Conservation (phyloP, 371 early-diverging fungal genomes). For the Mucor mucedo region DNA sequence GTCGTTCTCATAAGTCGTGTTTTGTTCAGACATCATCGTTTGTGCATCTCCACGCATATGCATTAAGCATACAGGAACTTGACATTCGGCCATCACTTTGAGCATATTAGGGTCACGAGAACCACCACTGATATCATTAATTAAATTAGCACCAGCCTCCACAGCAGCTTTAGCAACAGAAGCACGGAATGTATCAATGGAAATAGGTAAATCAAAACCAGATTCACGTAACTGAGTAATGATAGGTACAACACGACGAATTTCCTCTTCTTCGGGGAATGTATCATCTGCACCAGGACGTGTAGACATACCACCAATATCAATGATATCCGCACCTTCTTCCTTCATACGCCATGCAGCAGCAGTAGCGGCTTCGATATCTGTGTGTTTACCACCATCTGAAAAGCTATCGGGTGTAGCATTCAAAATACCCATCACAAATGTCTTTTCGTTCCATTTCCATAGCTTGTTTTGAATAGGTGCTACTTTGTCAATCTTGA, state of each 20-base stretch:
- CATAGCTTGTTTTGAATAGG: constrained; percentile 63
- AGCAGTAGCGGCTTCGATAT: constrained; percentile 70
- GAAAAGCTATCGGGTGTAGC: constrained; percentile 97
- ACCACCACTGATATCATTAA: constrained; percentile 97
- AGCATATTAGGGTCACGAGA: constrained; percentile 82
- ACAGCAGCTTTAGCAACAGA: constrained; percentile 80
- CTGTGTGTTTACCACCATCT: constrained; percentile 83
- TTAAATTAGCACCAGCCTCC: constrained; percentile 83
- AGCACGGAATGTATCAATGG: constrained; percentile 92
- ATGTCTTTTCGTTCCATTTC: constrained; percentile 72
- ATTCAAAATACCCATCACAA: constrained; percentile 96
- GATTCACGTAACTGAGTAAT: constrained; percentile 74
- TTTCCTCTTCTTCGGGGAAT: constrained; percentile 79
- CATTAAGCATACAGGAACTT: constrained; percentile 93
- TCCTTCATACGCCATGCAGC: constrained; percentile 74
- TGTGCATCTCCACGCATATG: constrained; percentile 95
- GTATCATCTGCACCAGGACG: constrained; percentile 86
- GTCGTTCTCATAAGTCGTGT: constrained; percentile 67
- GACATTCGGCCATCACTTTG: constrained; percentile 72
- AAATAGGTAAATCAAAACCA: constrained; percentile 77
- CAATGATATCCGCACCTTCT: constrained; percentile 92
- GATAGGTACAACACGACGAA: constrained; percentile 88
- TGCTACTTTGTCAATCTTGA: constrained; percentile 71
- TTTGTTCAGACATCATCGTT: constrained; percentile 84
- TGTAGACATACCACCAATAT: constrained; percentile 96